Base-by-base conservation (phyloP, 1,139 yeast species). In the Saccharomycopsis crataegensis region DNA sequence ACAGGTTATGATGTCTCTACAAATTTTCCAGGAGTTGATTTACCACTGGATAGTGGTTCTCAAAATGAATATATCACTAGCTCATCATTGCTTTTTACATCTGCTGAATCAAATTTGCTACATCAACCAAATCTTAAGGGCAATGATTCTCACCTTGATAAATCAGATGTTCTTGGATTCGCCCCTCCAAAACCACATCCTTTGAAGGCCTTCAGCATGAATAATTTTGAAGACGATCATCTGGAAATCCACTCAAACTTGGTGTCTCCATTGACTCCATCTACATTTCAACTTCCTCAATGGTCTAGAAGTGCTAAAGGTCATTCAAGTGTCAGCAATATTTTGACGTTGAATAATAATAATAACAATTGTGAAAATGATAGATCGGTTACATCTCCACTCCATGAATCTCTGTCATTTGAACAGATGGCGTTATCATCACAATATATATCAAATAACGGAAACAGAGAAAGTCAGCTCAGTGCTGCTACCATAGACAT, bases 191-290 rank as follows among this genome's bases (percentile, higher is more conserved):
- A n/a, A 38, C n/a, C n/a, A 38, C 16, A n/a, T n/a, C n/a, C 14
- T n/a, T 38, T 38, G n/a, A 38, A 38, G 14, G 16, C 42, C 7
- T 3, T 38, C 42, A n/a, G n/a, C 6, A 38, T 38, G 6, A n/a
- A 16, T 16, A 38, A 38, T 16, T 38, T 38, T 16, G n/a, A 38
- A n/a, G 42, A 16, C 6, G 16, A 16, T 38, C 3, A n/a, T 16
- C 22, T 28, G 14, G 45, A 43, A 28, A 43, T 44, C 11, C 50
- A 38, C 33, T 48, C 50, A 11, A 17, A 48, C n/a, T 31, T 22
- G 28, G 28, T 48, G 12, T 43, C 49, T 11, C 50, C 50, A 37
- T 38, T 48, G 33, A 33, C 50, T n/a, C 49, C 50, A 37, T 48
- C 52, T 28, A 50, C 52, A n/a, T 16, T 44, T 22, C 28, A 22